Evolutionary conservation across 805 yeast species (phyloP), one percentile per base, ranked within the genome.

Genomic region (Myxozyma neotropica): DNA sequence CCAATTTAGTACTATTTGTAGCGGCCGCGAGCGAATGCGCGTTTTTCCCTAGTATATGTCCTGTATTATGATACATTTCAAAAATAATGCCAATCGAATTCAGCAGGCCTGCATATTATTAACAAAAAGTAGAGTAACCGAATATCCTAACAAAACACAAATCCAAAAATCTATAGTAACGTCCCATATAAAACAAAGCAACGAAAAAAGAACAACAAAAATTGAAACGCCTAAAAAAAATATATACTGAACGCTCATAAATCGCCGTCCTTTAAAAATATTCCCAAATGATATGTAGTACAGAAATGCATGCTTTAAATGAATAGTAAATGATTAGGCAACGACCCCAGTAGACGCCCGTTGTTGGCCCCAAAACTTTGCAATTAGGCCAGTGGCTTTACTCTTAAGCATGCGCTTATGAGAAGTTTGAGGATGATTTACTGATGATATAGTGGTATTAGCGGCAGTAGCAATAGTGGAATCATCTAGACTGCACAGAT

Each of bases 281-380:
- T 13, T 44, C 27, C 48, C 33, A 21, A 24, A 44, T 44, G 33
- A 29, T 29, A 29, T 29, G 6, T 7, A 29, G 33, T 29, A 29
- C 10, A n/a, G 33, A 7, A 10, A 29, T 29, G 33, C 33, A 29
- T 29, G 33, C 21, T 38, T 13, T 15, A n/a, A 38, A 19, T 19
- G 10, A 19, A 38, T 38, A 38, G 21, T 38, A 19, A 38, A 38
- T 15, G 2, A 8, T 38, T 38, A 38, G 43, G 53, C 53, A 26
- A 45, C 31, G 29, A 35, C 60, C n/a, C 43, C 38, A 12, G 33
- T 31, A 3, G 44, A 21, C 6, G 46, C 15, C 13, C 55, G 49
- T 44, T 53, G 65, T n/a, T 42, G 59, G 5, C 65, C 62, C 64
- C 58, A 59, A 19, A 62, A 62, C 57, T 59, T 62, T 13, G 66